A percentile compares a stretch with the other conserved stretches of the same genome.
Conservation (phyloP, 768 basidiomycete genomes). For the Trametes sanguinea region DNA sequence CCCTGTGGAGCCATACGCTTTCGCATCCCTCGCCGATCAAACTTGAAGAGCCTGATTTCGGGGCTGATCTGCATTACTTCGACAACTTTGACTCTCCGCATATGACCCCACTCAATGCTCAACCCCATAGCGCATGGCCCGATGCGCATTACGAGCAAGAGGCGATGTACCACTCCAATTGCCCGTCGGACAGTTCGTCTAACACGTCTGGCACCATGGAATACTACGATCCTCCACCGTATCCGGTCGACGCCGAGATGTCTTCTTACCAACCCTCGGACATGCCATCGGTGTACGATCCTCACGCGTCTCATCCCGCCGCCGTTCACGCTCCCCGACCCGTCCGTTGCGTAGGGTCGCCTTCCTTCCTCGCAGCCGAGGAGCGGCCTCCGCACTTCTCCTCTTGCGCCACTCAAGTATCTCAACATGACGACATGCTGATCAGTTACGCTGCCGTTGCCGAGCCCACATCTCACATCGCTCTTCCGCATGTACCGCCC, state of each 20-base stretch:
- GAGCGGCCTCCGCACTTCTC: slow-evolving; percentile 1
- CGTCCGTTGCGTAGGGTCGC: slow-evolving; percentile 21
- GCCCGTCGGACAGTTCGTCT: background rate
- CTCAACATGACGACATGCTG: slow-evolving; percentile 17
- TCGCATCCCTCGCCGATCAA: slow-evolving; percentile 8
- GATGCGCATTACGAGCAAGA: slow-evolving; percentile 6
- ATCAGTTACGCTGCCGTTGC: slow-evolving; percentile 1
- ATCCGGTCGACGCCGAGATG: slow-evolving; percentile 4
- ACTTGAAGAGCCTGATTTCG: slow-evolving; percentile 13
- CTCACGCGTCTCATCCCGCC: slow-evolving; percentile 2
- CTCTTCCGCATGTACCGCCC: slow-evolving; percentile 19
- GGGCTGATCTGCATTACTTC: slow-evolving; percentile 15
- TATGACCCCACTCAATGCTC: background rate
- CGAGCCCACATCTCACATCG: slow-evolving; percentile 18
- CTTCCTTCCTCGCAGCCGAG: slow-evolving; percentile 16
- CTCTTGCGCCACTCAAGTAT: slow-evolving; percentile 5
- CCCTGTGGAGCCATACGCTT: background rate
- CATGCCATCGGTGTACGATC: background rate
- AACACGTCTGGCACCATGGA: background rate
- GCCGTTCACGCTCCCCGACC: slow-evolving; percentile 20
- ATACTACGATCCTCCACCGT: slow-evolving; percentile 17
- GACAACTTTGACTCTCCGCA: slow-evolving; percentile 3
- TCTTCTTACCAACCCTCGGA: slow-evolving; percentile 2
- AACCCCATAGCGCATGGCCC: slow-evolving; percentile 8
- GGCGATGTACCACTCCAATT: slow-evolving; percentile 2